These are phyloP conservation scores for Rhododendron ovatum DNA, from an alignment of 148 eudicot genomes.

Conservation along the genomic window DNA sequence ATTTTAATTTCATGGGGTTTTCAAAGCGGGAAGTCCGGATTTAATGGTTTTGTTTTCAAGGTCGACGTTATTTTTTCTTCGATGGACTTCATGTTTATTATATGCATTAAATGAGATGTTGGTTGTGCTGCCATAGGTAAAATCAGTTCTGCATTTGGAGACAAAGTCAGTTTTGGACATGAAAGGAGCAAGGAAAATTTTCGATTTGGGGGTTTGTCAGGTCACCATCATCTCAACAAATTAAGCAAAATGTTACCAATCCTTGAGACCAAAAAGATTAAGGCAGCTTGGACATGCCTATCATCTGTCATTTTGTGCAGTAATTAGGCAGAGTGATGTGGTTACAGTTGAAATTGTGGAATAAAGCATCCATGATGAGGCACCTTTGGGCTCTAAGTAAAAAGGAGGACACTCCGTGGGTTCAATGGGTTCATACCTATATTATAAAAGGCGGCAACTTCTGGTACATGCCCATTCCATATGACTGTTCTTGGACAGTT, in stretches of 20 bases:
- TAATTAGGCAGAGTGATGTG: background rate
- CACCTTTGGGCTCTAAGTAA: too few species aligned
- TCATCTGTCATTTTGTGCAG: background rate
- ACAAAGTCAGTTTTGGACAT: background rate
- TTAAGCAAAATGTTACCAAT: background rate
- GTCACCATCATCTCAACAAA: background rate
- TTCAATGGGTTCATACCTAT: too few species aligned
- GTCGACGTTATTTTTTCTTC: background rate
- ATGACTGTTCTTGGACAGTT: too few species aligned
- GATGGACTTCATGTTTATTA: background rate
- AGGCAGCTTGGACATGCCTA: background rate
- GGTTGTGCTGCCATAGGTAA: background rate
- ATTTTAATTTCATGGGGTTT: background rate
- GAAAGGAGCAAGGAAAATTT: background rate
- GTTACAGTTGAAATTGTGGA: too few species aligned
- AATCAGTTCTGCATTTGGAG: background rate
- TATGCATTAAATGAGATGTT: background rate
- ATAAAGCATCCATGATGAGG: too few species aligned
- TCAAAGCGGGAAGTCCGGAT: background rate
- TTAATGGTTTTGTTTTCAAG: background rate
- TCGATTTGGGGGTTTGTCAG: background rate
- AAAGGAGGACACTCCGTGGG: too few species aligned
- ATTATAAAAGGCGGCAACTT: too few species aligned
- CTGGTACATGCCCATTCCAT: too few species aligned
- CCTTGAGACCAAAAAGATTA: background rate